Conservation (phyloP, 805 yeast genomes). For the Saccharomycopsis sp. region DNA sequence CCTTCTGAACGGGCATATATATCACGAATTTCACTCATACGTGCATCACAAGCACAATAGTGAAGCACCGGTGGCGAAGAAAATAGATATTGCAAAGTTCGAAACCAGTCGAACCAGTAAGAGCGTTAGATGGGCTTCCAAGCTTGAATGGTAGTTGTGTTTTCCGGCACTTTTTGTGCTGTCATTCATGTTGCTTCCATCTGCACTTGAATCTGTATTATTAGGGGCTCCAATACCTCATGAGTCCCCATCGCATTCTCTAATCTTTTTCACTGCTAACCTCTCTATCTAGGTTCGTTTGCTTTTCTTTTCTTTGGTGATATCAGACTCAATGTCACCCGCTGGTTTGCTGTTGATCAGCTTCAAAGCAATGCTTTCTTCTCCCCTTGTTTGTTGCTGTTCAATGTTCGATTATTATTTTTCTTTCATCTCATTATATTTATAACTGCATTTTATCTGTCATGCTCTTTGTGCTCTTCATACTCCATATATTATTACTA, state of each 20-base stretch:
- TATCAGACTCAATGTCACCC: not conserved
- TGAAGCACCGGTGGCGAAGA: constrained; percentile 12
- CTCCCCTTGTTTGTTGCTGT: not conserved
- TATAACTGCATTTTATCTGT: not conserved
- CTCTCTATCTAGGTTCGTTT: too few species aligned
- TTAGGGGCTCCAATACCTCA: too few species aligned
- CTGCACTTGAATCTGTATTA: not conserved
- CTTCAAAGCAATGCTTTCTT: too few species aligned
- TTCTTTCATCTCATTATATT: not conserved
- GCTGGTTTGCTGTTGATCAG: not conserved
- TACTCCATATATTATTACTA: not conserved
- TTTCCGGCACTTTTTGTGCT: too few species aligned
- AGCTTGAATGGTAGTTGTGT: constrained; percentile 20
- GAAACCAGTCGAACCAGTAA: constrained; percentile 9
- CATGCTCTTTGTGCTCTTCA: not conserved
- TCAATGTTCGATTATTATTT: not conserved
- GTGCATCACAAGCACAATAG: constrained; percentile 4
- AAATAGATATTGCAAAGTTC: constrained; percentile 17
- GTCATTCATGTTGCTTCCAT: not conserved
- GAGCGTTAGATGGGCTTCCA: constrained; percentile 19
- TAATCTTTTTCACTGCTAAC: too few species aligned
- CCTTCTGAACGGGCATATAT: constrained; percentile 3
- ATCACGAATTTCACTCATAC: not conserved
- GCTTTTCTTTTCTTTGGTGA: too few species aligned
- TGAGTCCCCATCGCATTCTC: too few species aligned